Base-by-base conservation (phyloP, 345 rosid species). In the Sisymbrium altissimum region DNA sequence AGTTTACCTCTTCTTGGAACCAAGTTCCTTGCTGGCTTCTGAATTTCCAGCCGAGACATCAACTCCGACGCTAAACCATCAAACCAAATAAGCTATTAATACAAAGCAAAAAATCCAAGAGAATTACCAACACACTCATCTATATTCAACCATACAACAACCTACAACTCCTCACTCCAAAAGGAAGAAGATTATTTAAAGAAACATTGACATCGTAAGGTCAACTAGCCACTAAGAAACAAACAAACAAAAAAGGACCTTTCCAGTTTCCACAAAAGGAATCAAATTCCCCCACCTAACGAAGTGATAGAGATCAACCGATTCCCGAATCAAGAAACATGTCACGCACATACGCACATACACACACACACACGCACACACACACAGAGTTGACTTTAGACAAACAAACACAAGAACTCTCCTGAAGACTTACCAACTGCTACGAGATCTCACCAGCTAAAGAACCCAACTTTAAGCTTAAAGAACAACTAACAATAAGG, bases 1-100 rank as follows among this genome's bases (percentile, higher is more conserved):
- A 53, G 21, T 54, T 65, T 80, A 93, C 98, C 96, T 87, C 85
- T 93, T 93, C 81, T 85, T 90, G 38, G 94, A 85, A 68, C 85
- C 84, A 76, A 81, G 78, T 70, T 91, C 97, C 85, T 89, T 94
- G 45, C 63, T 81, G 66, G 78, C 82, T 61, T 91, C 90, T 30
- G 87, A 85, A 66, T 94, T 88, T 70, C 87, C 97, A 67, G 83
- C 76, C 3, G 89, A 79, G 55, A 85, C 90, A 84, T 89, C 97
- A 57, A 80, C 76, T 66, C 88, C 91, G 59, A 29, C 68, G 49
- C 98, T 94, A 54, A 27, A 50, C 59, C 58, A 78, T 52, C 9
- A 65, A 19, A 39, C 9, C 9, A 70, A 64, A 59, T 21, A 45
- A 72, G 74, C 33, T 15, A 55, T 32, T 53, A 45, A 11, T 32